These are phyloP conservation scores for Fusarium sp. DNA, from an alignment of 2,329 filamentous ascomycete species.

Conservation along the genomic window DNA sequence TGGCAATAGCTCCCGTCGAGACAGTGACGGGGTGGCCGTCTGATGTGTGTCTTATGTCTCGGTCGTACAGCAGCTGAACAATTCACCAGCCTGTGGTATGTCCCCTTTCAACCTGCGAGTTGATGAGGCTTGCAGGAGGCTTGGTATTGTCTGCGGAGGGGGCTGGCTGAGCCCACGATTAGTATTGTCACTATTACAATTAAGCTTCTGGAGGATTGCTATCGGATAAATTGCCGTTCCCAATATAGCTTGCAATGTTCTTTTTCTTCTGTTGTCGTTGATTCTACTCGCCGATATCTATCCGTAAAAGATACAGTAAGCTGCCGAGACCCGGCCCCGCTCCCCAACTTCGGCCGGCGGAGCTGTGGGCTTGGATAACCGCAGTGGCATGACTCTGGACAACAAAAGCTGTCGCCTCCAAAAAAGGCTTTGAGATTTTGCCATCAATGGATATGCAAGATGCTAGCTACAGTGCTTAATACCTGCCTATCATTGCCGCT, in stretches of 20 bases:
- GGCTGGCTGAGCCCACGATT: conserved; percentile 27
- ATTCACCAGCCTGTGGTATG: conserved; percentile 3
- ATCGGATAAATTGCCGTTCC: conserved; percentile 22
- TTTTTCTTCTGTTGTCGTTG: neutral
- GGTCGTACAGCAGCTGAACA: conserved; percentile 19
- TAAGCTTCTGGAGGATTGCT: conserved; percentile 1
- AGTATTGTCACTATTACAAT: neutral
- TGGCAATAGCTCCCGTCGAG: conserved; percentile 27
- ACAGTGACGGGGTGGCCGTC: conserved; percentile 28
- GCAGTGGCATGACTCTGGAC: conserved; percentile 25
- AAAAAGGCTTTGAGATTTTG: neutral
- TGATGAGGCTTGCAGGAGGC: conserved; percentile 1
- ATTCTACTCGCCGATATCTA: conserved; percentile 2
- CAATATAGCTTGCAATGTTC: neutral
- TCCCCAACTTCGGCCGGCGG: conserved; percentile 8
- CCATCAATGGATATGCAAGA: conserved; percentile 15
- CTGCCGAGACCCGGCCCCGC: conserved; percentile 20
- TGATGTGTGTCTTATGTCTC: conserved; percentile 12
- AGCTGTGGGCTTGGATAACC: neutral
- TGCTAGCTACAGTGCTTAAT: neutral
- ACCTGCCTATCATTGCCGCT: conserved; percentile 2
- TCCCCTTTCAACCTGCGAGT: neutral
- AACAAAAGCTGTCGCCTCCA: neutral
- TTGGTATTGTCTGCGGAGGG: neutral
- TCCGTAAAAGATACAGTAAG: neutral